Conservation (phyloP, 495 filamentous ascomycete genomes). For the Penicillium turbatum region DNA sequence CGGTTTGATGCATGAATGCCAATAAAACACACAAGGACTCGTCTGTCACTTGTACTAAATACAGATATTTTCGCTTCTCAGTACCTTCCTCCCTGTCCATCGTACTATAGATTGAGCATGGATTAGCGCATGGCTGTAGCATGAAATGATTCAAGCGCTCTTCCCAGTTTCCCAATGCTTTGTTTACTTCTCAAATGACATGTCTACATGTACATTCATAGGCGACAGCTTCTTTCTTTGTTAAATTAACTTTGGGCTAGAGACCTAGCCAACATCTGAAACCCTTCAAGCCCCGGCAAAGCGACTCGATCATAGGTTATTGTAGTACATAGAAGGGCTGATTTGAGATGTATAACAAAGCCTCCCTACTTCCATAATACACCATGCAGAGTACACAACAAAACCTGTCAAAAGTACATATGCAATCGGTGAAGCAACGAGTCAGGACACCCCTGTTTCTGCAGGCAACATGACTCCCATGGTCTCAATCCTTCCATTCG, state of each 20-base stretch:
- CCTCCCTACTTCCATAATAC: no score
- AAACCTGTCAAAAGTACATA: background rate
- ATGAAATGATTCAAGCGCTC: no score
- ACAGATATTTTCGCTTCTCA: no score
- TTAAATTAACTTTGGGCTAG: background rate
- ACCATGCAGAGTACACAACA: no score
- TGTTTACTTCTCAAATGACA: background rate
- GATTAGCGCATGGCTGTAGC: background rate
- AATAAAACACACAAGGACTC: background rate
- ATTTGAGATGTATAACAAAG: background rate
- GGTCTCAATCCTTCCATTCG: background rate
- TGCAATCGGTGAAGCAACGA: background rate
- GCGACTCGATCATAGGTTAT: no score
- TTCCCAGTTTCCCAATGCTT: background rate
- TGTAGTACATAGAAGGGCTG: background rate
- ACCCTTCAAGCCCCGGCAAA: background rate
- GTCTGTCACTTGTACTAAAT: background rate
- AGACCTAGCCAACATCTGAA: background rate
- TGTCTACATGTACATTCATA: background rate
- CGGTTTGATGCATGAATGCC: constrained; percentile 1
- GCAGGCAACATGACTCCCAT: background rate
- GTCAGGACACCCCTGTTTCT: background rate
- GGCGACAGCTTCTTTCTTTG: background rate
- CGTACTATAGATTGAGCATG: background rate
- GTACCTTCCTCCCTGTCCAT: background rate